Base-by-base conservation (phyloP, 805 yeast genomes). In the Phaffomyces opuntiae region DNA sequence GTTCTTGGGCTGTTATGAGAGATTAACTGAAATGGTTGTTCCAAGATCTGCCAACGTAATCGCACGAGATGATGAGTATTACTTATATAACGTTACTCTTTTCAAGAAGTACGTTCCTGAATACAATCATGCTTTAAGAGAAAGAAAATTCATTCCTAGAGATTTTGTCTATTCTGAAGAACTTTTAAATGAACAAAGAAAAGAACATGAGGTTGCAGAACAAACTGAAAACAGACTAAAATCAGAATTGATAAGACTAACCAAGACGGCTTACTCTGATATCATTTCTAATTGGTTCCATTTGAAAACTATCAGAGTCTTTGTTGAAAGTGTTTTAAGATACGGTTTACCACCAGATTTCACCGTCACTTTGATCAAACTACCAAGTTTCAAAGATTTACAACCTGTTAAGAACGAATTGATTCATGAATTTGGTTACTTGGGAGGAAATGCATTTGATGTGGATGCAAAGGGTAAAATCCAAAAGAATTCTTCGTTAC, bases 281-380 rank as follows among this genome's bases (percentile, higher is more conserved):
- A 80, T 90, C 43, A 72, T 86, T 50, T 74, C 87, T 54, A 80
- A 84, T 53, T 89, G 96, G 96, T 74, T 87, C 60, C 99, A 93
- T 66, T 77, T 93, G 55, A 89, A 89, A 67, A 80, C 87, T 5
- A 74, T 93, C 44, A 81, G 97, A 55, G 75, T 87, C 17, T 93
- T 85, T 65, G 96, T 91, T 35, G 99, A 93, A 69, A 78, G 89
- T 42, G 96, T 93, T 14, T 75, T 93, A 63, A 82, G 99, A 67
- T 93, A 93, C 64, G 99, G 99, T 1, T 76, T 93, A 53, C 99
- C 99, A 33, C 97, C 98, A 29, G 84, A 83, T 57, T 93, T 91
- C 64, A 77, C 79, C 60, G 70, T 77, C 13, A 71, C 69, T 37
- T 57, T 74, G 32, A 65, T 73, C 41, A 68, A 70, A 25, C 65